Evolutionary conservation across 2,329 filamentous ascomycete genomes (phyloP).

Genomic region (Lachnellula subtilissima): DNA sequence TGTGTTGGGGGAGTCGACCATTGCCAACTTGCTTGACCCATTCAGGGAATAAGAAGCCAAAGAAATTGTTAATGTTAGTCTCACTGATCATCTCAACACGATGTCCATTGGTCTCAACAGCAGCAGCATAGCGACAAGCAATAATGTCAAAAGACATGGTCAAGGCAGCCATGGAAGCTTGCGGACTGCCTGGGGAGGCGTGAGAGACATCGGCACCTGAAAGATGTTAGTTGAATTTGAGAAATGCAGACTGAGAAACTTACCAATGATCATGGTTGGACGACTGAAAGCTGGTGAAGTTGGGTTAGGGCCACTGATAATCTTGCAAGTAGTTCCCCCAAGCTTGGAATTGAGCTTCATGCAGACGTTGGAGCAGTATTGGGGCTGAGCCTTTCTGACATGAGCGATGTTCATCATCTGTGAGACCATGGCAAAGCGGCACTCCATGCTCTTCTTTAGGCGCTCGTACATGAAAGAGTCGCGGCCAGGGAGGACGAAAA

Average conservation of each 20-base stretch:
- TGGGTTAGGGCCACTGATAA: slow-evolving; percentile 8
- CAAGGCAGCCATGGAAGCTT: slow-evolving; percentile 80
- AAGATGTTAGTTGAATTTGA: slow-evolving; percentile 33
- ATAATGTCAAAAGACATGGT: slow-evolving; percentile 72
- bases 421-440: slow-evolving; percentile 74
- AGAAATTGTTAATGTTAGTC: slow-evolving; percentile 59
- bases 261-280: slow-evolving; percentile 74
- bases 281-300: slow-evolving; percentile 37
- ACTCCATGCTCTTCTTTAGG: slow-evolving; percentile 86
- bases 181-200: slow-evolving; percentile 59
- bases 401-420: slow-evolving; percentile 72
- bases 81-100: slow-evolving; percentile 73
- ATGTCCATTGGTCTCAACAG: slow-evolving; percentile 76
- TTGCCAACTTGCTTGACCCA: slow-evolving; percentile 58
- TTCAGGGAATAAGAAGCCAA: slow-evolving; percentile 56
- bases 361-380: slow-evolving; percentile 89
- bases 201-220: slow-evolving; percentile 92
- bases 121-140: slow-evolving; percentile 71
- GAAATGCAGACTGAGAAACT: not conserved
- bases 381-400: slow-evolving; percentile 63
- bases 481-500: slow-evolving; percentile 71
- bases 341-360: slow-evolving; percentile 99
- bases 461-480: slow-evolving; percentile 71
- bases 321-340: slow-evolving; percentile 67
- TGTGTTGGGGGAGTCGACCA: slow-evolving; percentile 57